A percentile compares a stretch with the other conserved stretches of the same genome.
These are phyloP conservation scores for Mycena sp. DNA, from an alignment of 1,284 basidiomycete genomes.

Conservation along the genomic window DNA sequence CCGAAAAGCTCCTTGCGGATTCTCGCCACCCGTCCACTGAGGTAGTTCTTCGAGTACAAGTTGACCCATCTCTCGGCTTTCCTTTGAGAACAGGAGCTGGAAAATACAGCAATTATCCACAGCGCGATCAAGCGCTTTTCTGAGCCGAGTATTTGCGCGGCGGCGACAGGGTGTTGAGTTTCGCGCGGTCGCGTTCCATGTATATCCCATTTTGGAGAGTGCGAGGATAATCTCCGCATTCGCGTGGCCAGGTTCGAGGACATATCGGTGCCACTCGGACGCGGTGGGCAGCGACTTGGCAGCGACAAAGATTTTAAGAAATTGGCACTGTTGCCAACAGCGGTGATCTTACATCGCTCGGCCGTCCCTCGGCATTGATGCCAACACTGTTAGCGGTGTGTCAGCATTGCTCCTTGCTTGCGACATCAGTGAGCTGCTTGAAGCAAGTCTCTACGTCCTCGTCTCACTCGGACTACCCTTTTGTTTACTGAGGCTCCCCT, in stretches of 20 bases:
- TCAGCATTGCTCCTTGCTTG: too few species aligned
- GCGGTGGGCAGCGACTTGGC: too few species aligned
- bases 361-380: too few species aligned
- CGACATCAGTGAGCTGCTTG: too few species aligned
- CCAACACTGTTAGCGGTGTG: too few species aligned
- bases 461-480: too few species aligned
- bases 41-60: not conserved
- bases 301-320: too few species aligned
- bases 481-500: too few species aligned
- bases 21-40: conserved; percentile 6
- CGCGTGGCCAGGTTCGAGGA: conserved; percentile 68
- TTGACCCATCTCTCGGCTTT: not conserved
- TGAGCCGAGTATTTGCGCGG: conserved; percentile 7
- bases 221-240: conserved; percentile 14
- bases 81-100: conserved; percentile 6
- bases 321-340: too few species aligned
- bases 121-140: conserved; percentile 8
- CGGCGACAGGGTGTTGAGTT: not conserved
- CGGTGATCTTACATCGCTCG: too few species aligned
- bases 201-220: conserved; percentile 13
- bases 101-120: conserved; percentile 18
- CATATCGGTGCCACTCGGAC: too few species aligned
- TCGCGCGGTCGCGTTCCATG: conserved; percentile 5
- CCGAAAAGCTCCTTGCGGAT: not conserved
- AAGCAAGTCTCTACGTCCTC: too few species aligned